A percentile compares a stretch with the other conserved stretches of the same genome.
These are phyloP conservation scores for Cercophora scortea DNA, from an alignment of 495 filamentous ascomycete genomes.

Conservation along the genomic window DNA sequence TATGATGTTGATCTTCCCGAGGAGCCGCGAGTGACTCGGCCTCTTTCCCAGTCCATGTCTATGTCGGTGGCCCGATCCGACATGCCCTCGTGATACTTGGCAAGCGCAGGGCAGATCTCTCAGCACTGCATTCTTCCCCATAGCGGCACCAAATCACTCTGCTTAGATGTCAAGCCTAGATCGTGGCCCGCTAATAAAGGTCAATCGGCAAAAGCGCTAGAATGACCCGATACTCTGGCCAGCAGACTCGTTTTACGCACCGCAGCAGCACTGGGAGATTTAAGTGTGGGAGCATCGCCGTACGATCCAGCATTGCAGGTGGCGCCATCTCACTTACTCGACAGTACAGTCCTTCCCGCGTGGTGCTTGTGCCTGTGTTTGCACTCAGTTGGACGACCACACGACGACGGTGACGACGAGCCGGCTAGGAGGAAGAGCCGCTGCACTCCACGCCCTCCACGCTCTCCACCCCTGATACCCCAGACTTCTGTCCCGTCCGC, in stretches of 20 bases:
- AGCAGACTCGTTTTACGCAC: conserved; percentile 2
- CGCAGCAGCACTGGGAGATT: conserved; percentile 1
- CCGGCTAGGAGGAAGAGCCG: conserved; percentile 8
- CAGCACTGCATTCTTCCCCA: neutral
- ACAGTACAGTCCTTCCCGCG: conserved; percentile 6
- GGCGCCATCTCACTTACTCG: conserved; percentile 7
- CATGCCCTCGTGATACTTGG: conserved; percentile 1
- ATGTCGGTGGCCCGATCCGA: conserved; percentile 5
- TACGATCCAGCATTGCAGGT: conserved; percentile 13
- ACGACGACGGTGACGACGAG: too few relatives aligned
- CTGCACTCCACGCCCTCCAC: neutral
- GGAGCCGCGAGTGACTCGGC: conserved; percentile 6
- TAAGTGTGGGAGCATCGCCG: conserved; percentile 20
- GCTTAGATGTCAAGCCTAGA: conserved; percentile 2
- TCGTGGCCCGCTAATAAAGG: too few relatives aligned
- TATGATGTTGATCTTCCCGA: conserved; percentile 15
- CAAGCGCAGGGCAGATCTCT: conserved; percentile 1
- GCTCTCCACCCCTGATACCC: neutral
- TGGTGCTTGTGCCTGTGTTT: neutral
- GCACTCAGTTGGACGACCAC: neutral
- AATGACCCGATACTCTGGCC: conserved; percentile 18
- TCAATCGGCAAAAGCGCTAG: conserved; percentile 18
- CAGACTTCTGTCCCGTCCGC: conserved; percentile 1
- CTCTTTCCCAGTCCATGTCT: neutral
- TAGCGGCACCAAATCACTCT: neutral